Conservation (phyloP, 495 filamentous ascomycete genomes). For the Penicillium turbatum region DNA sequence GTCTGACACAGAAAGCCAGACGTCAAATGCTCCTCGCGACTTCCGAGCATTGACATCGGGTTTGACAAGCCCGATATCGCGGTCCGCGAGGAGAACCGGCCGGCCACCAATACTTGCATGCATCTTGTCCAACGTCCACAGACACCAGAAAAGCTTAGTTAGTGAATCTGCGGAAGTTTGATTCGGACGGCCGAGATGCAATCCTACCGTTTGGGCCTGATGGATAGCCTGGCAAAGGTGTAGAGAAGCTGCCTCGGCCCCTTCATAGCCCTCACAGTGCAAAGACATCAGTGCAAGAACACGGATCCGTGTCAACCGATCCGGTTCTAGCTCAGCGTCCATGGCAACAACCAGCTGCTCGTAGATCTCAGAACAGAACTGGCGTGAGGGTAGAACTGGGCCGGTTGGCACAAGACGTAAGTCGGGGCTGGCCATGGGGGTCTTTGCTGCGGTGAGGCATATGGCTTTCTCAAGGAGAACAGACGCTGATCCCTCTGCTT, state of each 20-base stretch:
- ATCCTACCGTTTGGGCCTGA: constrained; percentile 60
- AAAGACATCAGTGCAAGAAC: constrained; percentile 44
- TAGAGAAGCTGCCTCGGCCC: constrained; percentile 43
- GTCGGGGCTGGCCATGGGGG: constrained; percentile 27
- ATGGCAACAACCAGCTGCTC: constrained; percentile 36
- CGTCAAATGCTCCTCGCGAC: constrained; percentile 40
- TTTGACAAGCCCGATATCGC: constrained; percentile 51
- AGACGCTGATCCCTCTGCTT: constrained; percentile 21
- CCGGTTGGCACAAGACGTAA: constrained; percentile 29
- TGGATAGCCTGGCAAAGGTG: constrained; percentile 48
- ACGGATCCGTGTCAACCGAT: constrained; percentile 44
- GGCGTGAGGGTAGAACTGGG: constrained; percentile 23
- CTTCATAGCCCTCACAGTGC: constrained; percentile 43
- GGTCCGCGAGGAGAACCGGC: constrained; percentile 61
- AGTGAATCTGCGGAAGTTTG: constrained; percentile 33
- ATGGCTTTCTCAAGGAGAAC: constrained; percentile 42
- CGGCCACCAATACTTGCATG: constrained; percentile 60
- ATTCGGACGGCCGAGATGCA: constrained; percentile 52
- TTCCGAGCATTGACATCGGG: constrained; percentile 9
- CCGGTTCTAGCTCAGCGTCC: constrained; percentile 37
- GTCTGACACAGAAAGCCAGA: constrained; percentile 50
- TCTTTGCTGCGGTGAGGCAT: constrained; percentile 45
- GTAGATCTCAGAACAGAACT: constrained; percentile 39
- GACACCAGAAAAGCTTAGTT: constrained; percentile 58
- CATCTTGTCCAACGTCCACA: constrained; percentile 65